Conservation (phyloP, 1,284 basidiomycete genomes). For the Trichosporon ovoides region DNA sequence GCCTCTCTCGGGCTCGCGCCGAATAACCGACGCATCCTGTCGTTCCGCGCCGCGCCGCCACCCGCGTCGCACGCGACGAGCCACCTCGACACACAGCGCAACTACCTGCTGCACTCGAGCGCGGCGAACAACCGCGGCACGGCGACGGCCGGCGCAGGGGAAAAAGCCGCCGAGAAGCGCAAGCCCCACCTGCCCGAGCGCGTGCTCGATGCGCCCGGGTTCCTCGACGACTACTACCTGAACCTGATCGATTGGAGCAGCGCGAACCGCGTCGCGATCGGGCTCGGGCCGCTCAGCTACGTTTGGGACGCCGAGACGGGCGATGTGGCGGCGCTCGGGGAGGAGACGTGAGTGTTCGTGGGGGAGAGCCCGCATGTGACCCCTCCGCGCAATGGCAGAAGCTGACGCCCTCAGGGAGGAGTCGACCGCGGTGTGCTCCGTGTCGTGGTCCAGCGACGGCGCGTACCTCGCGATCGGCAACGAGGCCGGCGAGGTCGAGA, state of each 20-base stretch:
- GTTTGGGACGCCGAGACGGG: constrained; percentile 93
- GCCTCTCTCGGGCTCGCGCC: constrained; percentile 29
- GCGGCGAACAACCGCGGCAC: constrained; percentile 29
- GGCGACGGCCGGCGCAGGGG: constrained; percentile 18
- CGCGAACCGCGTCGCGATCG: constrained; percentile 81
- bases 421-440: constrained; percentile 66
- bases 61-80: constrained; percentile 41
- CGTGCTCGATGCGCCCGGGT: constrained; percentile 89
- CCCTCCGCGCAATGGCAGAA: too few species aligned
- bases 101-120: constrained; percentile 38
- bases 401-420: constrained; percentile 21
- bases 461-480: constrained; percentile 75
- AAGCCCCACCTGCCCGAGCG: constrained; percentile 68
- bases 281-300: constrained; percentile 73
- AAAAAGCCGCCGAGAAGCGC: constrained; percentile 29
- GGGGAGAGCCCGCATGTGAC: too few species aligned
- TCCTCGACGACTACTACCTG: constrained; percentile 95
- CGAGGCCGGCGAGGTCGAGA: constrained; percentile 79
- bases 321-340: constrained; percentile 65
- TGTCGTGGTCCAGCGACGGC: constrained; percentile 84
- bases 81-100: constrained; percentile 42
- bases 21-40: constrained; percentile 41
- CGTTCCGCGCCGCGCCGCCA: constrained; percentile 45
- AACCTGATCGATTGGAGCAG: constrained; percentile 88
- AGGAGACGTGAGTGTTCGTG: constrained; percentile 21